Base-by-base conservation (phyloP, 805 yeast genomes). In the Spathaspora passalidarum region DNA sequence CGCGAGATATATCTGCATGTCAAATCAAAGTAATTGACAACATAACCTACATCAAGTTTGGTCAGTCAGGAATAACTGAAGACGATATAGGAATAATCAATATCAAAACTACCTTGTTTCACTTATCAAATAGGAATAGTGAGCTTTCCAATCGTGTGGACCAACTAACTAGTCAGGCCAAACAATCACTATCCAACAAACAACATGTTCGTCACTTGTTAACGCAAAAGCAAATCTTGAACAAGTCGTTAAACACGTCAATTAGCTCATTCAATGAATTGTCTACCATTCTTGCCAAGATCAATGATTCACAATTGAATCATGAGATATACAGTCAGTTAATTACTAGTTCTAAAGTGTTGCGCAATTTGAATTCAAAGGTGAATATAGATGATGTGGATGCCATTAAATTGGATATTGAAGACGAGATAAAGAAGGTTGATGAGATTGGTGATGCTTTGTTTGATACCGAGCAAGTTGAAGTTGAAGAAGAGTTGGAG, bases 241-340 rank as follows among this genome's bases (percentile, higher is more conserved):
- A 32, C 5, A 44, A 48, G 38, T 57, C 68, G 0, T 49, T 61
- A 14, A 55, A 54, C 2, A 54, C 45, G 21, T 52, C 61, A 0
- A 41, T 48, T 2, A 46, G 23, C 5, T 46, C 61, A 2, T 52
- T 54, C 16, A 42, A 44, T 14, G 64, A 67, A 38, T 51, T 72
- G 29, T 45, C 45, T 1, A 38, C 49, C 13, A 53, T 69, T 2
- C 42, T 69, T 25, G 41, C 50, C 20, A 68, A 67, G 49, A 68
- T 72, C 14, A 61, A 70, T 49, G 71, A 72, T 13, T 68, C 74
- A 2, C 56, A 55, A 22, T 45, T 60, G 14, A 70, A 69, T 47
- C 47, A 53, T 1, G 49, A 52, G 16, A 45, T 68, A 4, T 56
- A 54, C 42, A 50, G 56, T 14, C 61, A 66, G 13, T 53, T 71